Conservation (phyloP, 192 early-diverging fungal genomes). For the Backusella sp. region DNA sequence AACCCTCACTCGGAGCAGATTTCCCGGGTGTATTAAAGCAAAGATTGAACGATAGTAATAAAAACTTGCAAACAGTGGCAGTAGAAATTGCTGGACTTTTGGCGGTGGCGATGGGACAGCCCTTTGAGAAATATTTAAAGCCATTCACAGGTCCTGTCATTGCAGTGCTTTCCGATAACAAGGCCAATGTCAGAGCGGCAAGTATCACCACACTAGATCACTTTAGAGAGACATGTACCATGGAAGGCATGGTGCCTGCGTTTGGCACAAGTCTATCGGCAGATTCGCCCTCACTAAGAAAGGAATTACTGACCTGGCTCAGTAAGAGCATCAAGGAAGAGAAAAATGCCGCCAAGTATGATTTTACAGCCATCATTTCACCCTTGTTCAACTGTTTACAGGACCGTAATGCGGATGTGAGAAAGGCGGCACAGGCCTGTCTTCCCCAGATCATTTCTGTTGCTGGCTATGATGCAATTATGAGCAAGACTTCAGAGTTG, state of each 20-base stretch:
- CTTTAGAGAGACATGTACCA: slow-evolving; percentile 61
- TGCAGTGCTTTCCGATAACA: slow-evolving; percentile 84
- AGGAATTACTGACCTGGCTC: slow-evolving; percentile 86
- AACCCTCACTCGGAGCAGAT: slow-evolving; percentile 76
- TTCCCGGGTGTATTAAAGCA: slow-evolving; percentile 78
- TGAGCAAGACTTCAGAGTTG: slow-evolving; percentile 71
- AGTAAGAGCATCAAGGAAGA: slow-evolving; percentile 57
- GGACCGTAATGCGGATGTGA: slow-evolving; percentile 87
- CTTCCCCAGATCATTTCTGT: slow-evolving; percentile 64
- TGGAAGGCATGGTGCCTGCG: slow-evolving; percentile 71
- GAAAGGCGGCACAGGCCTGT: slow-evolving; percentile 77
- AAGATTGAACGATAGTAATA: slow-evolving; percentile 88
- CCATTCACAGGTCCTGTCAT: slow-evolving; percentile 69
- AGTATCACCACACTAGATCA: slow-evolving; percentile 74
- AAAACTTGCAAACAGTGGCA: slow-evolving; percentile 78
- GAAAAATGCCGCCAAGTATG: background rate
- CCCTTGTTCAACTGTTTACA: slow-evolving; percentile 81
- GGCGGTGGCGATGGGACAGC: slow-evolving; percentile 82
- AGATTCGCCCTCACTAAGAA: slow-evolving; percentile 85
- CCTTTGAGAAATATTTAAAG: slow-evolving; percentile 76
- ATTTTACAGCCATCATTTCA: slow-evolving; percentile 41
- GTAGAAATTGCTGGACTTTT: slow-evolving; percentile 80
- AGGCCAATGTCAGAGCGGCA: slow-evolving; percentile 78
- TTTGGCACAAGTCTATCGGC: slow-evolving; percentile 64
- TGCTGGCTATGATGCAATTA: slow-evolving; percentile 72